Conservation (phyloP, 176 grass and related monocot species). For the Aegilops bicornis region DNA sequence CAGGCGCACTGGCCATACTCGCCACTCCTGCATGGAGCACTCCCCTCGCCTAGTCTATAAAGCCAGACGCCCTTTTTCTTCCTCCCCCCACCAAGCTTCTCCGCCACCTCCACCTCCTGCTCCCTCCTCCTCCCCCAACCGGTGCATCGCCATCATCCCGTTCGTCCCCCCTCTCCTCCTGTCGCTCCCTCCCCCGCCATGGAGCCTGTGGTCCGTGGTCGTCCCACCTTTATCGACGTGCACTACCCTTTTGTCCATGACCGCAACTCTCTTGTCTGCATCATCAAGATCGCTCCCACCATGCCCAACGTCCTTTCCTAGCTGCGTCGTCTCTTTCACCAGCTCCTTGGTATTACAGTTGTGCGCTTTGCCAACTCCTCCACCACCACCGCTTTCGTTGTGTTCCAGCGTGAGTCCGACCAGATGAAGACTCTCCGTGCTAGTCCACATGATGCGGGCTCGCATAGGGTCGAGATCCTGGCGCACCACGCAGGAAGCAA, state of each 20-base stretch:
- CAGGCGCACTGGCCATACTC: too few relatives aligned
- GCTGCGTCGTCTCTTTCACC: background rate
- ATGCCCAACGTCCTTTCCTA: background rate
- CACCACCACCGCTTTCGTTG: background rate
- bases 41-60: too few relatives aligned
- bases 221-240: background rate
- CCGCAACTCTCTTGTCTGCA: background rate
- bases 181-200: too few relatives aligned
- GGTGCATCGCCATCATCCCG: too few relatives aligned
- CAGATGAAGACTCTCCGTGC: background rate
- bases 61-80: too few relatives aligned
- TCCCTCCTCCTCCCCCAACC: too few relatives aligned
- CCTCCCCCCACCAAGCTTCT: too few relatives aligned
- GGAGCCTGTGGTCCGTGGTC: too few relatives aligned
- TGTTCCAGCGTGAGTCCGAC: background rate
- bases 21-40: too few relatives aligned
- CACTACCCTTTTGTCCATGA: background rate
- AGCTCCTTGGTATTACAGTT: fast-evolving
- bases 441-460: too few relatives aligned
- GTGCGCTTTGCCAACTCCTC: background rate
- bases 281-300: background rate
- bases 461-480: background rate
- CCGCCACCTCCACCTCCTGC: too few relatives aligned
- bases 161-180: too few relatives aligned
- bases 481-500: background rate